These are phyloP conservation scores for Jacaranda mimosifolia DNA, from an alignment of 257 asterid genomes.

Conservation along the genomic window DNA sequence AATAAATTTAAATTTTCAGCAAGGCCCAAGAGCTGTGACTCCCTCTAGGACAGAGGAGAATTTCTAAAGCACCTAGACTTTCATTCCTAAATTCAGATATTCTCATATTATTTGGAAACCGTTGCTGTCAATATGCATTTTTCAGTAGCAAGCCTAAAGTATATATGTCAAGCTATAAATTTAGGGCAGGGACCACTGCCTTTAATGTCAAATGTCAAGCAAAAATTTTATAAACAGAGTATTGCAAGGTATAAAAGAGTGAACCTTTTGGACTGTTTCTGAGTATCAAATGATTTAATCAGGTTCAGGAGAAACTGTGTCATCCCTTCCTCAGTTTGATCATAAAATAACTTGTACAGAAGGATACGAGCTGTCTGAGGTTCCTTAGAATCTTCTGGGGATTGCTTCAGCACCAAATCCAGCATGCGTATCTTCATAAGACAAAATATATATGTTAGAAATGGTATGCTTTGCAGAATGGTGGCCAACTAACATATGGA, in stretches of 20 bases:
- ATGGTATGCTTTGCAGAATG: constrained; percentile 33
- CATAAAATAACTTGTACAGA: constrained; percentile 95
- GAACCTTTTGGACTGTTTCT: constrained; percentile 91
- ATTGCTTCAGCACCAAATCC: constrained; percentile 88
- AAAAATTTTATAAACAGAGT: constrained; percentile 18
- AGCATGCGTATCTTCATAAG: constrained; percentile 80
- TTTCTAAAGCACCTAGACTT: background rate
- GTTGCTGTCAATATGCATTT: constrained; percentile 9
- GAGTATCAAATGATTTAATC: constrained; percentile 85
- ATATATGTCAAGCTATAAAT: constrained; percentile 5
- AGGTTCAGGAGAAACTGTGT: constrained; percentile 83
- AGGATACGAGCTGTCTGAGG: constrained; percentile 90
- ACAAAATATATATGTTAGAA: constrained; percentile 47
- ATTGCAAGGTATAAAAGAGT: constrained; percentile 23
- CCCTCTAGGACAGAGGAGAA: constrained; percentile 15
- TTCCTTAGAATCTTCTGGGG: constrained; percentile 85
- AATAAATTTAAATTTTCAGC: background rate
- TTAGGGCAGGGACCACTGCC: constrained; percentile 27
- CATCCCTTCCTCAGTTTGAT: constrained; percentile 99
- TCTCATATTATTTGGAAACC: constrained; percentile 16
- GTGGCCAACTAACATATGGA: background rate
- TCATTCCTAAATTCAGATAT: constrained; percentile 4
- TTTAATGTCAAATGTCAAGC: constrained; percentile 20
- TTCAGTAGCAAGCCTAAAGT: constrained; percentile 14
- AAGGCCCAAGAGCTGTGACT: constrained; percentile 10